A percentile compares a stretch with the other conserved stretches of the same genome.
phyloP scores from a whole-genome alignment of 345 rosid genomes.

The Ceriops tagal region DNA sequence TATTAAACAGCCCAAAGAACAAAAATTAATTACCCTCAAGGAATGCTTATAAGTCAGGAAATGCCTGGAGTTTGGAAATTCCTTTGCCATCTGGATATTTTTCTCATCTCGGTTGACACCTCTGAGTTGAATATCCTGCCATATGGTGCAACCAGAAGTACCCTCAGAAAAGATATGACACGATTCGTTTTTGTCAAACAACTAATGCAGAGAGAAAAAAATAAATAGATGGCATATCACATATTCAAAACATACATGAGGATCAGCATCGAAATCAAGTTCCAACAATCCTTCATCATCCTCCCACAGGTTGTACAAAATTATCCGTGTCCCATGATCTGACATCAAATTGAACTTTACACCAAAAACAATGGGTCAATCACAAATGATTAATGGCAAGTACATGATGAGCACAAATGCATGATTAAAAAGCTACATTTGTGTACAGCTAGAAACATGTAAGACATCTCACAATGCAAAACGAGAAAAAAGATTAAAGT shows the following conservation, averaged over 20 bases:
- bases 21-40: slow-evolving; percentile 56
- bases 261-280: slow-evolving; percentile 79
- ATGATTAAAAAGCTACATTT: too few relatives aligned
- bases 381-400: background rate
- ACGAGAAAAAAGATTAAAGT: too few relatives aligned
- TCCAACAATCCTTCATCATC: slow-evolving; percentile 81
- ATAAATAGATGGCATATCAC: slow-evolving; percentile 8
- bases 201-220: background rate
- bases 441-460: too few relatives aligned
- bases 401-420: too few relatives aligned
- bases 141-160: slow-evolving; percentile 3
- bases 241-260: slow-evolving; percentile 46
- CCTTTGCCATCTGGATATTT: slow-evolving; percentile 75
- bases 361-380: slow-evolving; percentile 14
- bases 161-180: background rate
- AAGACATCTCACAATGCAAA: too few relatives aligned
- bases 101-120: slow-evolving; percentile 96
- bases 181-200: background rate
- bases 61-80: slow-evolving; percentile 78
- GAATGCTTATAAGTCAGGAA: slow-evolving; percentile 85
- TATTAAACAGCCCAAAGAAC: background rate
- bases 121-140: slow-evolving; percentile 95
- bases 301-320: slow-evolving; percentile 94
- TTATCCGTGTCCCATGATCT: slow-evolving; percentile 74
- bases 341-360: slow-evolving; percentile 68